Base-by-base conservation (phyloP, 2,329 filamentous ascomycete species). In the Colletotrichum viniferum region DNA sequence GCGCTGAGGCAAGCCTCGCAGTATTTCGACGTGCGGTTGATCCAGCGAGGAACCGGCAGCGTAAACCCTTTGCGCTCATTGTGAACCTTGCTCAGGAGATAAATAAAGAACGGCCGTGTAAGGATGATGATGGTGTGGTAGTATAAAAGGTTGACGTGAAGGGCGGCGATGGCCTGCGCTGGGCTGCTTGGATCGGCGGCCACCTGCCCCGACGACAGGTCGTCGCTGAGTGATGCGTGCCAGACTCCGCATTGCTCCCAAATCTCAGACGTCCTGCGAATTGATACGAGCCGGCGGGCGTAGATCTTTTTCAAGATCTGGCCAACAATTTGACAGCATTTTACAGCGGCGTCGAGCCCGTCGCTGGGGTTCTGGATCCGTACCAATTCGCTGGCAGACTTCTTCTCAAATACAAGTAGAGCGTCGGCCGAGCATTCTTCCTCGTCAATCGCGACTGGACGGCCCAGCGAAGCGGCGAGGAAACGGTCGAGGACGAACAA, bases 401-500 rank as follows among this genome's bases (percentile, higher is more conserved):
- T 76, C 69, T 77, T 77, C 26, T 77, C 77, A 24, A 77, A 77
- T 4, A 77, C 71, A 34, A 77, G 30, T 1, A 90, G 81, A 14
- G 86, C 85, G 43, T 88, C 86, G 3, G 87, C 86, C 18, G 90
- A 91, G 80, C 91, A 93, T 74, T 93, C 91, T 21, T 91, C 88
- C 76, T 93, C 90, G 7, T 88, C 87, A 64, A 94, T 93, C 9
- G 90, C 88, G 2, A 88, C 87, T 0, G 92, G 92, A 12, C 91
- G 88, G 7, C 92, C 92, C 3, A 94, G 84, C 3, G 90, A 91
- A 28, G 90, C 89, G 2, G 92, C 89, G 2, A 94, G 84, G 67
- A 94, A 91, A 18, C 90, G 87, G 79, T 94, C 92, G 9, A 94
- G 86, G 16, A 94, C 85, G 74, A 92, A 93, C 1, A 94, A 82